Evolutionary conservation across 2,329 filamentous ascomycete species (phyloP), one percentile per base, ranked within the genome.

Genomic region (Colletotrichum orchidophilum): DNA sequence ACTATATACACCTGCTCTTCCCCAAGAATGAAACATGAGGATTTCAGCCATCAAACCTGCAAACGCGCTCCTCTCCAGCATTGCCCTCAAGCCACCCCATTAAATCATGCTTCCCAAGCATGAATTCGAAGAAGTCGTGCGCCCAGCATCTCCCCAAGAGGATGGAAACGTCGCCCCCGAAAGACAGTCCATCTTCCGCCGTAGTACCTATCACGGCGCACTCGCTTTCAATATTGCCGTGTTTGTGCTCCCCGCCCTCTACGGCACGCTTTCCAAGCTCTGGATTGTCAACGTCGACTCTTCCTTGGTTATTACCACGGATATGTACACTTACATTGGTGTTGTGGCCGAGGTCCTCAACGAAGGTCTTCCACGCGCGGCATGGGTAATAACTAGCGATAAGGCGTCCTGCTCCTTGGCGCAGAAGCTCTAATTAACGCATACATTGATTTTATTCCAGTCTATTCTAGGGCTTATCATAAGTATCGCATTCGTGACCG

Each of bases 321-420:
- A 93, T 68, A 82, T 86, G 0, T 93, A 92, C 78, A 93, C 90
- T 0, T 94, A 94, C 78, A 92, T 94, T 70, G 85, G 87, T 24
- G 86, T 90, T 0, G 84, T 93, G 0, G 88, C 87, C 1, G 90
- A 94, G 76, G 91, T 93, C 0, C 79, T 94, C 18, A 94, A 94
- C 74, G 92, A 94, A 77, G 92, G 92, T 0, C 87, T 94, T 0
- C 92, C 92, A 0, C 85, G 91, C 26, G 89, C 91, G 0, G 86
- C 91, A 0, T 94, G 90, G 88, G 83, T 91, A 6, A 86, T 93
- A 67, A 93, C 94, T 67, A 91, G 90, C 8, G 90, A 94, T 78
- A 86, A 85, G 31, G 80, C 87, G 0, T 88, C 86, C 1, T 85
- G 90, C 1, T n/a, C n/a, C n/a, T n/a, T n/a, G n/a, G n/a, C n/a